These are phyloP conservation scores for Starmerella asiatica DNA, from an alignment of 805 yeast species.

Conservation along the genomic window DNA sequence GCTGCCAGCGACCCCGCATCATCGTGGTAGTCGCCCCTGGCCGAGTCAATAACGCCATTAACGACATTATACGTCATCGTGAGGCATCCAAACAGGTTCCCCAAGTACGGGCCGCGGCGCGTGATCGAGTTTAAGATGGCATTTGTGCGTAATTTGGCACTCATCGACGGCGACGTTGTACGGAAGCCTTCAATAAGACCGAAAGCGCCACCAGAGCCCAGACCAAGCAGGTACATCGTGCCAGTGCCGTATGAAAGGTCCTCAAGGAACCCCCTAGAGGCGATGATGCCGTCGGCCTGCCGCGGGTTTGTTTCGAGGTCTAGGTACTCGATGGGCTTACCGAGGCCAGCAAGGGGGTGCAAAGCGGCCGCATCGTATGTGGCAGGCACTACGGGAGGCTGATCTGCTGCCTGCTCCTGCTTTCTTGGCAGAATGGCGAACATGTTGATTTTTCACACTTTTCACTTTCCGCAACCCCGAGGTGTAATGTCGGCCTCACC, in stretches of 20 bases:
- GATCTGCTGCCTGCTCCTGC: constrained; percentile 7
- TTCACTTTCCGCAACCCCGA: too few relatives aligned
- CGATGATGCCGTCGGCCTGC: constrained; percentile 65
- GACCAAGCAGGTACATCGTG: constrained; percentile 67
- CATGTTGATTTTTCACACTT: not conserved
- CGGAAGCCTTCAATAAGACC: constrained; percentile 80
- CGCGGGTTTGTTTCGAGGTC: constrained; percentile 47
- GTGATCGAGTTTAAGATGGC: constrained; percentile 85
- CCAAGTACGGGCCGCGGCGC: constrained; percentile 88
- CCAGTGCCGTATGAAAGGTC: constrained; percentile 98
- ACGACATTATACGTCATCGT: constrained; percentile 79
- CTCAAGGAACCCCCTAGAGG: constrained; percentile 96
- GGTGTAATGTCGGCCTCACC: too few relatives aligned
- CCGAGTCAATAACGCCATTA: constrained; percentile 61
- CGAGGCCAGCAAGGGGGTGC: constrained; percentile 89
- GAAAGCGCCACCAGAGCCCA: constrained; percentile 78
- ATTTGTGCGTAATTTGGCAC: constrained; percentile 73
- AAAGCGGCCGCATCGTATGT: constrained; percentile 54
- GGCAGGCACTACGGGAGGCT: constrained; percentile 14
- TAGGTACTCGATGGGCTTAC: constrained; percentile 75
- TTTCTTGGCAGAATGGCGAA: constrained; percentile 10
- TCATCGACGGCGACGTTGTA: constrained; percentile 59
- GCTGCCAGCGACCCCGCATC: constrained; percentile 69
- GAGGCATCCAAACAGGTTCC: constrained; percentile 88
- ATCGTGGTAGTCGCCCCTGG: constrained; percentile 76